These are phyloP conservation scores for Candida sp. DNA, from an alignment of 1,139 yeast species.

Conservation along the genomic window DNA sequence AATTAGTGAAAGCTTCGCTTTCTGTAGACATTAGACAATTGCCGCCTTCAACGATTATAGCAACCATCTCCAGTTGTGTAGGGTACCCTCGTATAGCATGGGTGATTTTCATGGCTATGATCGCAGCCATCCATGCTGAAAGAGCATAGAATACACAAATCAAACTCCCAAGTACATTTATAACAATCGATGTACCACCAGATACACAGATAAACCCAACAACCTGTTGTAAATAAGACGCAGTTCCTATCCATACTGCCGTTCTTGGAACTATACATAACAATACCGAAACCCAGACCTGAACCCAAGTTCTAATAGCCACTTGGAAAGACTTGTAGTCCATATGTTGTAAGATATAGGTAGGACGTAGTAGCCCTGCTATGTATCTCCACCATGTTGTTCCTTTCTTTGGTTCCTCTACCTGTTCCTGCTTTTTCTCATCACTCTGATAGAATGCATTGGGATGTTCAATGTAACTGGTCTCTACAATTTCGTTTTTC, in stretches of 20 bases:
- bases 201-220: constrained; percentile 24
- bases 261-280: constrained; percentile 22
- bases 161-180: constrained; percentile 14
- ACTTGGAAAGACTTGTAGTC: constrained; percentile 22
- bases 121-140: constrained; percentile 22
- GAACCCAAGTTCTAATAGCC: constrained; percentile 24
- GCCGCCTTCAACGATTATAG: constrained; percentile 22
- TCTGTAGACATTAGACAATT: constrained; percentile 14
- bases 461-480: background rate
- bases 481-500: background rate
- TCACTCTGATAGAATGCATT: constrained; percentile 10
- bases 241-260: constrained; percentile 27
- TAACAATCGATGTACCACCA: constrained; percentile 25
- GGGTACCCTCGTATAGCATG: constrained; percentile 23
- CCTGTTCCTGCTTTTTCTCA: constrained; percentile 6
- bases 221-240: constrained; percentile 25
- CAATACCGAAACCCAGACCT: constrained; percentile 24
- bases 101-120: constrained; percentile 23
- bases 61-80: constrained; percentile 15
- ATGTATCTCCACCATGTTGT: constrained; percentile 12
- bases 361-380: constrained; percentile 15
- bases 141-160: constrained; percentile 14
- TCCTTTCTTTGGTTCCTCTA: constrained; percentile 7
- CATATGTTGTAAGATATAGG: constrained; percentile 24
- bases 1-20: constrained; percentile 10